phyloP scores from a whole-genome alignment of 1,284 basidiomycete species.

The Ceratobasidium theobromae region DNA sequence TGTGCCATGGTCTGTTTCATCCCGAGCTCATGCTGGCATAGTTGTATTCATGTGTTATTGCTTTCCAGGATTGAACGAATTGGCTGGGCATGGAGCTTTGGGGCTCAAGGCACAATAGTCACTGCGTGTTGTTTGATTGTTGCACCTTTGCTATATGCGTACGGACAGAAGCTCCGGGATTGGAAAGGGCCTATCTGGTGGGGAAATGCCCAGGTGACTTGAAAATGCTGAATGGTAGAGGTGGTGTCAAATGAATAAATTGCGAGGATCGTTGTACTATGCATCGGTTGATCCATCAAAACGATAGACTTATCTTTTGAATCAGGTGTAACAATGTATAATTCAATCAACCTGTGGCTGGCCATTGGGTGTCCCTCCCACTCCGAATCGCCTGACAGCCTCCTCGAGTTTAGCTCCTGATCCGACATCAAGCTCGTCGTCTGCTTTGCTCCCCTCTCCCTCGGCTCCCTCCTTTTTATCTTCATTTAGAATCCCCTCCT shows the following conservation, averaged over 20 bases:
- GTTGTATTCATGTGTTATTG: not conserved
- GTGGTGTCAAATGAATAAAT: not conserved
- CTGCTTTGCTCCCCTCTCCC: constrained; percentile 38
- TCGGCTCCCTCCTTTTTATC: constrained; percentile 11
- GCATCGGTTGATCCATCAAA: not conserved
- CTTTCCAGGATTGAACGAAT: constrained; percentile 20
- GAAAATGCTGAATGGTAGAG: not conserved
- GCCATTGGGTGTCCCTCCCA: not conserved
- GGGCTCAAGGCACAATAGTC: constrained; percentile 35
- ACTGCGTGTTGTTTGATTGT: constrained; percentile 26
- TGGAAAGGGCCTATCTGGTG: constrained; percentile 32
- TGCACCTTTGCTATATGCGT: constrained; percentile 31
- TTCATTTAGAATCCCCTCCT: constrained; percentile 19
- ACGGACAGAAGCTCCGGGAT: constrained; percentile 28
- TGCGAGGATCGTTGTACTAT: not conserved
- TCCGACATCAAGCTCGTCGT: constrained; percentile 48
- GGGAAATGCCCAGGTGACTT: not conserved
- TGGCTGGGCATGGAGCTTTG: constrained; percentile 37
- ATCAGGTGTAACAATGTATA: not conserved
- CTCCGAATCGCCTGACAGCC: constrained; percentile 48
- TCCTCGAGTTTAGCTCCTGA: constrained; percentile 63
- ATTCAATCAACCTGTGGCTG: not conserved
- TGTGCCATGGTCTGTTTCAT: constrained; percentile 32
- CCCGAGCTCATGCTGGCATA: not conserved
- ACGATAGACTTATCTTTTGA: not conserved